Base-by-base conservation (phyloP, 2,329 filamentous ascomycete species). In the Colletotrichum lupini region DNA sequence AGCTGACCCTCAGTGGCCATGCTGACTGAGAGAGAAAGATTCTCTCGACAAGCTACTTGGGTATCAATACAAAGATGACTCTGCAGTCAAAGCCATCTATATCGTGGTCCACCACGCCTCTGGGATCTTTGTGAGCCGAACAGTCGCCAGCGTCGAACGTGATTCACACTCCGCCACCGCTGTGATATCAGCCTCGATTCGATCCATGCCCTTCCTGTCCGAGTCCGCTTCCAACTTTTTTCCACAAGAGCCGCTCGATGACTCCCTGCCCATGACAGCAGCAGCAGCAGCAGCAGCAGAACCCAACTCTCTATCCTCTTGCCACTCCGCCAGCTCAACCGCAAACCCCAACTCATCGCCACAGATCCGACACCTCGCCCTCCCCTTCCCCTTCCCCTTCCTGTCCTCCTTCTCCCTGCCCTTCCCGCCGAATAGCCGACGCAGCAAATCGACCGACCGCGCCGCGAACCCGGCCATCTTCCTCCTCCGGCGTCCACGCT, bases 101-200 rank as follows among this genome's bases (percentile, higher is more conserved):
- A 59, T 16, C 8, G 64, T 53, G 6, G 28, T 56, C 68, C 68
- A 71, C 68, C 68, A 67, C 24, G 68, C 68, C 55, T 71, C 68
- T 12, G 68, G 68, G 4, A 67, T 55, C 55, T 60, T 42, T n/a
- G 32, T 67, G 28, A 60, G 14, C 42, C 30, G 14, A 12, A 32
- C 65, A 16, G 24, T 16, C 28, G 37, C 52, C 19, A 49, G 11
- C 12, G 37, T 30, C n/a, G 30, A 30, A 12, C 4, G 28, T 30
- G 35, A 24, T n/a, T 42, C 28, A 42, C 37, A 16, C 42, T 14
- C 52, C 58, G 14, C 14, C 16, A 22, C 9, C 24, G 19, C 24
- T 14, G 28, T 46, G 22, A 7, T 30, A 49, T 49, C 60, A 32
- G 19, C 4, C 7, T 22, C 58, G 37, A 14, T 11, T 16, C 26